phyloP scores from a whole-genome alignment of 176 grass and related monocot genomes.

The Rhynchospora pubera region DNA sequence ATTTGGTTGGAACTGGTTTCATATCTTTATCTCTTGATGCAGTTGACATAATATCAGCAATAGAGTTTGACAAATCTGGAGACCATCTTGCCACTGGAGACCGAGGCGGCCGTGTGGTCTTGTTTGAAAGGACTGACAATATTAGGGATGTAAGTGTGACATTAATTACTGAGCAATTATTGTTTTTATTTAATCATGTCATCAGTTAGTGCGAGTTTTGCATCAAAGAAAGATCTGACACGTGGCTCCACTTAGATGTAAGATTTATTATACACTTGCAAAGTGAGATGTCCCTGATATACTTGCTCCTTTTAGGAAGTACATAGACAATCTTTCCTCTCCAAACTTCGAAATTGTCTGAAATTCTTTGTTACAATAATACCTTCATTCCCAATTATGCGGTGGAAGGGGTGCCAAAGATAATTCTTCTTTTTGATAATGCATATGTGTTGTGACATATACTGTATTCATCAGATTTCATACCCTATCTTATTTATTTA shows the following conservation, averaged over 20 bases:
- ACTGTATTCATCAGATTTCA: no score
- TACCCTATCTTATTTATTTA: no score
- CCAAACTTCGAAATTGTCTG: neutral
- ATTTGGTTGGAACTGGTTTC: neutral
- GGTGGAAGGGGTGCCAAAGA: neutral
- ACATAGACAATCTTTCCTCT: neutral
- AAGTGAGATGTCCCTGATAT: neutral
- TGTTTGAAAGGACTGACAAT: conserved; percentile 84
- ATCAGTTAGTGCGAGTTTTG: neutral
- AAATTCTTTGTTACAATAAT: neutral
- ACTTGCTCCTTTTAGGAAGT: neutral
- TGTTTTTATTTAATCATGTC: conserved; percentile 6
- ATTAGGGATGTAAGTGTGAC: conserved; percentile 44
- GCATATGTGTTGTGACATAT: no score
- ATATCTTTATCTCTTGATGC: conserved; percentile 23
- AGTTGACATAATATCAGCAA: conserved; percentile 95
- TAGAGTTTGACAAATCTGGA: conserved; percentile 93
- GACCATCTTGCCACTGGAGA: conserved; percentile 92
- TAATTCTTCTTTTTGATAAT: neutral
- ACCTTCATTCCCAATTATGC: neutral
- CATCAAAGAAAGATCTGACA: neutral
- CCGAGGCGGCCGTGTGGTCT: conserved; percentile 79
- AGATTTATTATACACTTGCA: neutral
- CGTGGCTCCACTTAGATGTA: neutral
- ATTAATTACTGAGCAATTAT: conserved; percentile 21